A percentile compares a stretch with the other conserved stretches of the same genome.
phyloP scores from a whole-genome alignment of 2,329 filamentous ascomycete genomes.

The Penicillium sp. region DNA sequence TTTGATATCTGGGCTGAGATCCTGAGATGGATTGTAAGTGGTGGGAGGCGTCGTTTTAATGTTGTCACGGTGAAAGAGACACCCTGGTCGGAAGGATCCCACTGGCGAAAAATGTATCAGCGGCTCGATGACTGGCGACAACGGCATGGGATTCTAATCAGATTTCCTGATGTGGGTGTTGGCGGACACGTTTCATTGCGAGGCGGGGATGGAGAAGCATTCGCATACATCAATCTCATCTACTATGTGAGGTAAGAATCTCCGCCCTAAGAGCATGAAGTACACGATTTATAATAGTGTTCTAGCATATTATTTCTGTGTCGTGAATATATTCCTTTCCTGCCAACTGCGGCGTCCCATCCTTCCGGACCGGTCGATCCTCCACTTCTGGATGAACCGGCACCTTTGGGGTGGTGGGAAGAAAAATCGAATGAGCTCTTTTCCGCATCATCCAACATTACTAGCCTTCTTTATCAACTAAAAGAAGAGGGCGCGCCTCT shows the following conservation, averaged over 20 bases:
- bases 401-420: slow-evolving; percentile 40
- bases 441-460: slow-evolving; percentile 33
- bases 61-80: slow-evolving; percentile 39
- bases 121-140: slow-evolving; percentile 38
- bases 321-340: slow-evolving; percentile 44
- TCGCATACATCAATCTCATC: slow-evolving; percentile 42
- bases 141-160: slow-evolving; percentile 26
- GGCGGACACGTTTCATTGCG: slow-evolving; percentile 36
- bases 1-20: slow-evolving; percentile 45
- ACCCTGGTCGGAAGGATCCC: slow-evolving; percentile 37
- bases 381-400: slow-evolving; percentile 35
- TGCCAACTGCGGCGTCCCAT: slow-evolving; percentile 32
- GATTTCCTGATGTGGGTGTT: slow-evolving; percentile 33
- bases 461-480: slow-evolving; percentile 34
- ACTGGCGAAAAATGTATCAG: slow-evolving; percentile 30
- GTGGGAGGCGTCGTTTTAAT: slow-evolving; percentile 39
- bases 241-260: slow-evolving; percentile 41
- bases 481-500: slow-evolving; percentile 35
- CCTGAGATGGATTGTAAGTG: slow-evolving; percentile 42
- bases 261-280: no score
- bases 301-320: slow-evolving; percentile 40
- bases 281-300: no score
- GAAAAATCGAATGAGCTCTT: slow-evolving; percentile 37
- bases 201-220: slow-evolving; percentile 38
- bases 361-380: slow-evolving; percentile 41